Evolutionary conservation across 129 eudicot genomes (phyloP).

Genomic region (Mikania micrantha): DNA sequence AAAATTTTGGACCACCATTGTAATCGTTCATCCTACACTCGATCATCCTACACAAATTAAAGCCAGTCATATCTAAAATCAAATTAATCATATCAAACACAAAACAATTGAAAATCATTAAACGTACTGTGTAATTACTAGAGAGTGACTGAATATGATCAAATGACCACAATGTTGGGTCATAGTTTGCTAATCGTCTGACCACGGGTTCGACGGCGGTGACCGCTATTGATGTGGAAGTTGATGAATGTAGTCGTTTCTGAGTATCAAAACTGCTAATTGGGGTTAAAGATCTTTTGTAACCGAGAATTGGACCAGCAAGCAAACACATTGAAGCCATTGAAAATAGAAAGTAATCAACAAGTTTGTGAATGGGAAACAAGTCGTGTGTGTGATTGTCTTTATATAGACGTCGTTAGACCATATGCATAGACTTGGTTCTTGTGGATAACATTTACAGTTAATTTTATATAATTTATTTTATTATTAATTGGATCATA

Average conservation of each 20-base stretch:
- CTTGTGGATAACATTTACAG: not conserved
- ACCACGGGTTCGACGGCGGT: not conserved
- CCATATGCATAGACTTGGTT: not conserved
- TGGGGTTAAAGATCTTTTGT: not conserved
- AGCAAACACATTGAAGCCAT: slow-evolving; percentile 9
- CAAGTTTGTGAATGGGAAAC: not conserved
- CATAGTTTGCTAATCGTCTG: slow-evolving; percentile 11
- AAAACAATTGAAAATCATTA: too few relatives aligned
- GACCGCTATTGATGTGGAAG: not conserved
- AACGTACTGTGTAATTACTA: not conserved
- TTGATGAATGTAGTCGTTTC: not conserved
- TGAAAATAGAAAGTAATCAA: not conserved
- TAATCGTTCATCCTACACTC: too few relatives aligned
- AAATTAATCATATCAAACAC: too few relatives aligned
- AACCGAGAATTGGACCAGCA: not conserved
- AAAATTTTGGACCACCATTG: too few relatives aligned
- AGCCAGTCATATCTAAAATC: too few relatives aligned
- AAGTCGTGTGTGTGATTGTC: not conserved
- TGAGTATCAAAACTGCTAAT: not conserved
- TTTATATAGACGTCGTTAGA: not conserved
- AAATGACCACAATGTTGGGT: slow-evolving; percentile 6
- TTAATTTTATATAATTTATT: not conserved
- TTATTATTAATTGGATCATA: too few relatives aligned
- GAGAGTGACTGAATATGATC: slow-evolving; percentile 10
- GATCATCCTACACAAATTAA: too few relatives aligned